phyloP scores from a whole-genome alignment of 2,329 filamentous ascomycete genomes.

The Apiospora saccharicola region DNA sequence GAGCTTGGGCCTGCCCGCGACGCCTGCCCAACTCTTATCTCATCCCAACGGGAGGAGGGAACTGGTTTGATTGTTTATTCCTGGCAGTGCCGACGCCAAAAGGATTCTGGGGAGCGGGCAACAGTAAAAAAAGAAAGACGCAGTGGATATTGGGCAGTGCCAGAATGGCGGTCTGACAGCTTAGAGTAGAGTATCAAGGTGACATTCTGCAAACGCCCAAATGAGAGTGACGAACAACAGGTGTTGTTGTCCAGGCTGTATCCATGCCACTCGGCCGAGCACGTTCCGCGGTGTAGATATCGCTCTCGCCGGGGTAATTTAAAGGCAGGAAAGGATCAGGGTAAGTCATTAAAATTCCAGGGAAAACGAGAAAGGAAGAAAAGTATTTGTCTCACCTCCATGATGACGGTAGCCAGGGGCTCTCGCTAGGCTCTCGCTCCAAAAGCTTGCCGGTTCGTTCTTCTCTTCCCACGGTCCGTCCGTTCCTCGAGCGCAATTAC shows the following conservation, averaged over 20 bases:
- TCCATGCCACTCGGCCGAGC: conserved; percentile 37
- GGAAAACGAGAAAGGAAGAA: conserved; percentile 24
- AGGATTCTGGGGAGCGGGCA: conserved; percentile 26
- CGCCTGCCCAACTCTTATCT: conserved; percentile 35
- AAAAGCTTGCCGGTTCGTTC: conserved; percentile 3
- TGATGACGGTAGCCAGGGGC: conserved; percentile 25
- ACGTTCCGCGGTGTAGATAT: conserved; percentile 28
- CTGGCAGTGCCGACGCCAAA: not conserved
- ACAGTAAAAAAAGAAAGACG: conserved; percentile 27
- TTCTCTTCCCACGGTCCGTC: not conserved
- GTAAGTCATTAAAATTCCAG: conserved; percentile 24
- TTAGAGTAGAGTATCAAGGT: conserved; percentile 13
- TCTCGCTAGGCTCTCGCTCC: conserved; percentile 5
- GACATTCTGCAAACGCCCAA: conserved; percentile 21
- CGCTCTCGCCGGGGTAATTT: conserved; percentile 16
- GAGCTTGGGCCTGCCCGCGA: conserved; percentile 35
- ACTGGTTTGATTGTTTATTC: conserved; percentile 18
- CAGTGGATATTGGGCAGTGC: conserved; percentile 24
- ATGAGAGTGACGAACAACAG: conserved; percentile 6
- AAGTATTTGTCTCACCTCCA: conserved; percentile 40
- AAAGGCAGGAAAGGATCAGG: conserved; percentile 11
- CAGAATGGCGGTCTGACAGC: conserved; percentile 11
- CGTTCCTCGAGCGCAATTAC: conserved; percentile 21
- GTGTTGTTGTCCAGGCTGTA: not conserved
- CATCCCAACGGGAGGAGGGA: not conserved